A percentile compares a stretch with the other conserved stretches of the same genome.
These are phyloP conservation scores for Scedosporium dehoogii DNA, from an alignment of 2,329 filamentous ascomycete genomes.

Conservation along the genomic window DNA sequence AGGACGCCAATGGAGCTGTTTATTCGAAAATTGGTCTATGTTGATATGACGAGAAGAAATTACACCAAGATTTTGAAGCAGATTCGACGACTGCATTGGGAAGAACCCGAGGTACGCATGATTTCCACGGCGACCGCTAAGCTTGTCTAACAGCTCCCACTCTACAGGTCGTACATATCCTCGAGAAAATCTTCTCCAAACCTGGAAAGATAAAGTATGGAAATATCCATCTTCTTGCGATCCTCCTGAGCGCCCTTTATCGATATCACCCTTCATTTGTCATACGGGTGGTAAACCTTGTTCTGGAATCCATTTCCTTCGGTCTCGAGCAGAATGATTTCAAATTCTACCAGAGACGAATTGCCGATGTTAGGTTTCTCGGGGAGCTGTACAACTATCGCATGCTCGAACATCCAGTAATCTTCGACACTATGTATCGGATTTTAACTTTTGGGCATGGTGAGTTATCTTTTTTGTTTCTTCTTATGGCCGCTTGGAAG, in stretches of 20 bases:
- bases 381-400: slow-evolving; percentile 97
- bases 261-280: slow-evolving; percentile 89
- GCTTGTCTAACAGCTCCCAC: slow-evolving; percentile 1
- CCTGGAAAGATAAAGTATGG: slow-evolving; percentile 96
- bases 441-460: slow-evolving; percentile 87
- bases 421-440: slow-evolving; percentile 93
- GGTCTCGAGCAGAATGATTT: slow-evolving; percentile 95
- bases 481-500: too few relatives aligned
- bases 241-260: slow-evolving; percentile 78
- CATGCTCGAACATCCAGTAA: slow-evolving; percentile 87
- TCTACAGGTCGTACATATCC: slow-evolving; percentile 55
- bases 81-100: slow-evolving; percentile 93
- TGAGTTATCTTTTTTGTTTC: slow-evolving; percentile 21
- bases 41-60: slow-evolving; percentile 88
- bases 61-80: slow-evolving; percentile 91
- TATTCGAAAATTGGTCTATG: slow-evolving; percentile 83
- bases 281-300: slow-evolving; percentile 81
- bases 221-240: slow-evolving; percentile 87
- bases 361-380: slow-evolving; percentile 93
- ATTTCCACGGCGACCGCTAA: not conserved
- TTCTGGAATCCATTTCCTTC: slow-evolving; percentile 78
- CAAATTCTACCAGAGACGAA: slow-evolving; percentile 88
- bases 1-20: slow-evolving; percentile 88
- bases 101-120: slow-evolving; percentile 64
- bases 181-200: slow-evolving; percentile 90